Base-by-base conservation (phyloP, 257 asterid genomes). In the Nicotiana noctiflora region DNA sequence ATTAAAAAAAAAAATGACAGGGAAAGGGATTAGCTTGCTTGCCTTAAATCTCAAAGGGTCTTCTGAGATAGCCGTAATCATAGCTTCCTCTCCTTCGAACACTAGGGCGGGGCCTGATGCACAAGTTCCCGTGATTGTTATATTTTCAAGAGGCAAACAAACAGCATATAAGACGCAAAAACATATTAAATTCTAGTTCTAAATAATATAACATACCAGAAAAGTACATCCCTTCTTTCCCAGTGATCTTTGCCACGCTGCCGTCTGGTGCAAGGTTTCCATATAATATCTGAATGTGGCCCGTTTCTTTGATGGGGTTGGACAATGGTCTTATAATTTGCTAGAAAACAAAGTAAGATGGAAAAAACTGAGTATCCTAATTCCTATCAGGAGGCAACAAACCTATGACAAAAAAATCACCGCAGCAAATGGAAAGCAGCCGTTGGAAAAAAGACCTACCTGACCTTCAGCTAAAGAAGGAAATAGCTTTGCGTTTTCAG, bases 211-310 rank as follows among this genome's bases (percentile, higher is more conserved):
- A 72, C 60, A 74, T 80, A 95, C 99, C 99, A 8, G 93, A 87
- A 89, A 95, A 95, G 89, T 88, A 93, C 82, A 95, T 52, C 83
- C 99, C 99, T 87, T 95, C 99, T 88, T 95, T 95, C 80, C 99
- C 99, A 0, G 99, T 95, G 84, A 95, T 95, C 88, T 95, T 95
- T 60, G 99, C 98, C 70, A 95, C 98, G 56, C 98, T 93, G 77
- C 99, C 99, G 80, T 93, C 99, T 31, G 98, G 99, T 75, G 99
- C 99, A 81, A 95, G 87, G 81, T 95, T 93, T 67, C 99, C 99
- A 64, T 95, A 93, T 81, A 93, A 80, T 86, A 95, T 91, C 86
- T 95, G 99, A 80, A 95, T 89, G 88, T 95, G 99, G 53, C 92
- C 99, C 2, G 99, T 93, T 89, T 88, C 87, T 77, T 95, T 95